phyloP scores from a whole-genome alignment of 495 filamentous ascomycete genomes.

The Neurospora cerealis region DNA sequence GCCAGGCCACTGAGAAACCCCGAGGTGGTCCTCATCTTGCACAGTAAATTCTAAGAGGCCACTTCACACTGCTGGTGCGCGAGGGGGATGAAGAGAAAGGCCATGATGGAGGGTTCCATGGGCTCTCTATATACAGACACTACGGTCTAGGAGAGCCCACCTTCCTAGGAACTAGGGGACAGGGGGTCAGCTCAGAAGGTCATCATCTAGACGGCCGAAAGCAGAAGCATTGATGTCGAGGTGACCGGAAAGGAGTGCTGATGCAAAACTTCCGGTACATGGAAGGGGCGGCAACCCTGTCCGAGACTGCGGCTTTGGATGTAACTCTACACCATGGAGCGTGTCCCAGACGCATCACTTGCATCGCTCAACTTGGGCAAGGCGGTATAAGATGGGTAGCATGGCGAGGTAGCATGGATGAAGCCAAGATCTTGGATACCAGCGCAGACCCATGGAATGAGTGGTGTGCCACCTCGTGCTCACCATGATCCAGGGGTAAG shows the following conservation, averaged over 20 bases:
- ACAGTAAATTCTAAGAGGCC: neutral
- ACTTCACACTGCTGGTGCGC: conserved; percentile 5
- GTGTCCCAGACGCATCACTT: neutral
- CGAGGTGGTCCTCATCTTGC: conserved; percentile 17
- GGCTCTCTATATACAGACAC: neutral
- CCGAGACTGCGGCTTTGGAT: conserved; percentile 17
- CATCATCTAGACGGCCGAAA: neutral
- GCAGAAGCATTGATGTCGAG: neutral
- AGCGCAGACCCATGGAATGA: neutral
- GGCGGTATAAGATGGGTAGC: neutral
- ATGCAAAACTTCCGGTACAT: conserved; percentile 10
- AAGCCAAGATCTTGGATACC: neutral
- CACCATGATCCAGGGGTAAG: neutral
- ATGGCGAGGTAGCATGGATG: neutral
- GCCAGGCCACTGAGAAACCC: conserved; percentile 17
- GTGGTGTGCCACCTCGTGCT: neutral
- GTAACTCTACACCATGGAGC: conserved; percentile 7
- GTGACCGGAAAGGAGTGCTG: neutral
- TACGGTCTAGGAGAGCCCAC: neutral
- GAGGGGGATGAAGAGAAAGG: neutral
- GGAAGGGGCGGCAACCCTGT: conserved; percentile 17
- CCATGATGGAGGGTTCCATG: conserved; percentile 3
- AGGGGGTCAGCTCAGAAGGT: neutral
- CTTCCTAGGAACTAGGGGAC: neutral
- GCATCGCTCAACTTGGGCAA: neutral